Evolutionary conservation across 1,284 basidiomycete species (phyloP).

Genomic region (Meripilus lineatus): DNA sequence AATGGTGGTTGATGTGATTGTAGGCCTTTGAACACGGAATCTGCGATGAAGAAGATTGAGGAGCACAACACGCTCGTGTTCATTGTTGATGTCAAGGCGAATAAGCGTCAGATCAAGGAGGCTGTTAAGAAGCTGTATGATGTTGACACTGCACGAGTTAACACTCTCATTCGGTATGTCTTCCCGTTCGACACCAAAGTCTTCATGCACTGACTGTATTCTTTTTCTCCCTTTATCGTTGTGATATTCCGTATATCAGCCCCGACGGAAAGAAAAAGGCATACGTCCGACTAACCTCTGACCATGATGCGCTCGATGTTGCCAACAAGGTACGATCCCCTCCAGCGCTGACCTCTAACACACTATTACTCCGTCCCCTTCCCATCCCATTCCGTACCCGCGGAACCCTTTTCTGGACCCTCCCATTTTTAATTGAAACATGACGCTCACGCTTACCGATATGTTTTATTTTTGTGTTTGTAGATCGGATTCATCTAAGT

Average conservation of each 20-base stretch:
- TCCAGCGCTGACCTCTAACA: slow-evolving; percentile 10
- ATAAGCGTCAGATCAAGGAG: slow-evolving; percentile 99
- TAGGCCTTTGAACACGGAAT: slow-evolving; percentile 79
- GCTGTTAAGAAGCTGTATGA: slow-evolving; percentile 99
- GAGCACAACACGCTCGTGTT: slow-evolving; percentile 99
- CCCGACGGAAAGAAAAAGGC: slow-evolving; percentile 99
- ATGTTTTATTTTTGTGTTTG: no score
- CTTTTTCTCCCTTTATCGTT: background rate
- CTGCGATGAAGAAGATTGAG: slow-evolving; percentile 98
- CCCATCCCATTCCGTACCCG: background rate
- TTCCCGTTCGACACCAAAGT: background rate
- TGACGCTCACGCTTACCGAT: no score
- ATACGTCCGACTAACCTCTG: slow-evolving; percentile 90
- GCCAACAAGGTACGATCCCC: slow-evolving; percentile 86
- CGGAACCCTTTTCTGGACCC: slow-evolving; percentile 1
- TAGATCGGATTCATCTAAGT: slow-evolving; percentile 81
- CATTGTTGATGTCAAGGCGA: slow-evolving; percentile 90
- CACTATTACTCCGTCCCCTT: no score
- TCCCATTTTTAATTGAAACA: no score
- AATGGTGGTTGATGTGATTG: background rate
- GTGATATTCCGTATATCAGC: slow-evolving; percentile 36
- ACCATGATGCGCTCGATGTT: slow-evolving; percentile 97
- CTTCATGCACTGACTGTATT: no score
- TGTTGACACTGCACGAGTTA: slow-evolving; percentile 93
- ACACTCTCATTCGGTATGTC: slow-evolving; percentile 93